phyloP scores from a whole-genome alignment of 2,329 filamentous ascomycete genomes.

The Zarea fungicola region DNA sequence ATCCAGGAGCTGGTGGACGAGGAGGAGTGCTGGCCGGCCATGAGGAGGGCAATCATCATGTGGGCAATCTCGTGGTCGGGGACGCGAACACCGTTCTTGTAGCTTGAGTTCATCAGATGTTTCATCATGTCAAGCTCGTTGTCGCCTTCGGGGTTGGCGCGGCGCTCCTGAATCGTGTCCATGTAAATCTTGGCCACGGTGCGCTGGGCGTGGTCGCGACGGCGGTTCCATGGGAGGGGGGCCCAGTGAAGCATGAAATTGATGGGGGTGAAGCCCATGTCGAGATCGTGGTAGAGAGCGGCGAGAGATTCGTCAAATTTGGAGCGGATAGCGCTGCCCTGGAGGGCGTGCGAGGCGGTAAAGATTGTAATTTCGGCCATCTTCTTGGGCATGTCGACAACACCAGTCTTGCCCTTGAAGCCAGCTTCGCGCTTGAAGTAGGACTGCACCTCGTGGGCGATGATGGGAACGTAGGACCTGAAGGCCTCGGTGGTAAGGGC shows the following conservation, averaged over 20 bases:
- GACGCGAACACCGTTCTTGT: constrained; percentile 76
- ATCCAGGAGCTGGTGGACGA: constrained; percentile 84
- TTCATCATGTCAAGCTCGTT: constrained; percentile 74
- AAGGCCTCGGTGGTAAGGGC: constrained; percentile 72
- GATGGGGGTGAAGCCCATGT: constrained; percentile 83
- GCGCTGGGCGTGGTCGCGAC: constrained; percentile 71
- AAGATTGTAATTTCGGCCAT: constrained; percentile 89
- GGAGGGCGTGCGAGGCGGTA: constrained; percentile 78
- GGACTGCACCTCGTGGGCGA: constrained; percentile 66
- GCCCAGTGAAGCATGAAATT: constrained; percentile 90
- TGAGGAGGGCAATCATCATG: constrained; percentile 91
- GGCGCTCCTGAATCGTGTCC: constrained; percentile 71
- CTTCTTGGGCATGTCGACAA: constrained; percentile 65
- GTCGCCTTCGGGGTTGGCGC: constrained; percentile 46
- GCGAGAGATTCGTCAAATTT: constrained; percentile 78
- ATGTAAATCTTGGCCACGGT: constrained; percentile 80
- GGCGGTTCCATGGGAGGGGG: constrained; percentile 81
- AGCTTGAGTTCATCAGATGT: constrained; percentile 78
- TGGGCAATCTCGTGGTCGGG: constrained; percentile 81
- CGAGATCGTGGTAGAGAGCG: constrained; percentile 78
- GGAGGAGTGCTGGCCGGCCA: constrained; percentile 88
- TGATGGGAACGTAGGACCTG: constrained; percentile 70
- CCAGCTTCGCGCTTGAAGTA: constrained; percentile 64
- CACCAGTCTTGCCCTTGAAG: constrained; percentile 65
- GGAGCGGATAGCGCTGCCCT: constrained; percentile 76